Percentiles rank a stretch among this genome's conserved stretches.
Conservation (phyloP, 306 rosid species). For the Fagus sylvatica region DNA sequence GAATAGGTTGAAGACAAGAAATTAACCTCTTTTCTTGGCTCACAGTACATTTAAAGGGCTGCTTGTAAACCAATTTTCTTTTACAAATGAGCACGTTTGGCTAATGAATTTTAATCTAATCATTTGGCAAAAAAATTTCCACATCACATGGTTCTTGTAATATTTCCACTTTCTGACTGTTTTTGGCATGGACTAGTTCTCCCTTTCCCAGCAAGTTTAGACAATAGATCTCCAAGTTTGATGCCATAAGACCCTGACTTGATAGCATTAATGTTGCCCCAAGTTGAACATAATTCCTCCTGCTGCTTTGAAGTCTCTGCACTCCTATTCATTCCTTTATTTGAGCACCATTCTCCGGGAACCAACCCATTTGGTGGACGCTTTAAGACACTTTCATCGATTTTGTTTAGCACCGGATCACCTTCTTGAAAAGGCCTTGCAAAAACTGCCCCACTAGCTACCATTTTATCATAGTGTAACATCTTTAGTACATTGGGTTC, state of each 20-base stretch:
- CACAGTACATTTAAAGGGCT: too few species aligned
- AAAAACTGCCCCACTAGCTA: constrained; percentile 52
- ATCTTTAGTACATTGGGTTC: constrained; percentile 48
- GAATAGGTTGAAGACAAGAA: too few species aligned
- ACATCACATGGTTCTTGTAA: too few species aligned
- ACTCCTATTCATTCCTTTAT: constrained; percentile 19
- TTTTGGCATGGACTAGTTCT: constrained; percentile 39
- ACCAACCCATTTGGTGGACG: constrained; percentile 41
- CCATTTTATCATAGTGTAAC: constrained; percentile 47
- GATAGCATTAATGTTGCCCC: constrained; percentile 46
- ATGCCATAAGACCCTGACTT: constrained; percentile 48
- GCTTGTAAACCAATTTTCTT: too few species aligned
- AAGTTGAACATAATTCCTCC: constrained; percentile 35
- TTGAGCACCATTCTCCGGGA: constrained; percentile 63
- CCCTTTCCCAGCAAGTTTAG: constrained; percentile 29
- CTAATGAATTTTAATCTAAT: too few species aligned
- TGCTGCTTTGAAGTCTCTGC: constrained; percentile 9
- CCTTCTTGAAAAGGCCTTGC: constrained; percentile 52
- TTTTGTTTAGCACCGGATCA: constrained; percentile 47
- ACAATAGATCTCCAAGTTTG: constrained; percentile 32
- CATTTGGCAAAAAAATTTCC: too few species aligned
- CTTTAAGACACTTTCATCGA: constrained; percentile 49
- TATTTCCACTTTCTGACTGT: constrained; percentile 12
- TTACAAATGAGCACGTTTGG: too few species aligned
- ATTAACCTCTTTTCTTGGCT: too few species aligned